Evolutionary conservation across 2,329 filamentous ascomycete genomes (phyloP).

Genomic region (Neophaeococcomyces aloes): DNA sequence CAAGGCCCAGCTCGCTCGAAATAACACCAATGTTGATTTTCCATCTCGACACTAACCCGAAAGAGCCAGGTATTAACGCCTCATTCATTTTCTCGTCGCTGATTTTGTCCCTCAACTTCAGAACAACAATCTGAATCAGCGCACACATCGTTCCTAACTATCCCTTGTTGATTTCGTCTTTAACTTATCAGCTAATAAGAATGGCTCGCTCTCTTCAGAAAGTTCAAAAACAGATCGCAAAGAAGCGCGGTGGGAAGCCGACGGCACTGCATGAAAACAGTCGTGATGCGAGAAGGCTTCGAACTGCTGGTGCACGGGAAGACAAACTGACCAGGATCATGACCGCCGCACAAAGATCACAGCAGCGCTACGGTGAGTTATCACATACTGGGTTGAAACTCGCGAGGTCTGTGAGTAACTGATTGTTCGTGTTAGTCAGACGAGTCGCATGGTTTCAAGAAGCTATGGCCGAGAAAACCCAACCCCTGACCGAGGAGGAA

Average conservation of each 20-base stretch:
- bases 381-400: not conserved
- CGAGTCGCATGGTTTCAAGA: slow-evolving; percentile 60
- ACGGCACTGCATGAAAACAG: slow-evolving; percentile 78
- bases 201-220: slow-evolving; percentile 76
- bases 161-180: too few relatives aligned
- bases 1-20: too few relatives aligned
- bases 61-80: too few relatives aligned
- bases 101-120: too few relatives aligned
- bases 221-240: slow-evolving; percentile 77
- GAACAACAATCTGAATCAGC: too few relatives aligned
- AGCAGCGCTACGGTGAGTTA: slow-evolving; percentile 59
- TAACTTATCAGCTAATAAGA: slow-evolving; percentile 17
- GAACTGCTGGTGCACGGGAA: slow-evolving; percentile 68
- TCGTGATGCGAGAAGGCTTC: slow-evolving; percentile 70
- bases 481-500: slow-evolving; percentile 27
- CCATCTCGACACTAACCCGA: too few relatives aligned
- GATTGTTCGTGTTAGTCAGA: slow-evolving; percentile 44
- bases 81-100: too few relatives aligned
- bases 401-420: not conserved
- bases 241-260: slow-evolving; percentile 68
- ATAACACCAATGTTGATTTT: too few relatives aligned
- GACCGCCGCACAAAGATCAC: slow-evolving; percentile 58
- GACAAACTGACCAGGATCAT: slow-evolving; percentile 67
- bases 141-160: too few relatives aligned
- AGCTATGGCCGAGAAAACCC: slow-evolving; percentile 30